These are phyloP conservation scores for Penicillium occitanis DNA, from an alignment of 2,329 filamentous ascomycete species.

Conservation along the genomic window DNA sequence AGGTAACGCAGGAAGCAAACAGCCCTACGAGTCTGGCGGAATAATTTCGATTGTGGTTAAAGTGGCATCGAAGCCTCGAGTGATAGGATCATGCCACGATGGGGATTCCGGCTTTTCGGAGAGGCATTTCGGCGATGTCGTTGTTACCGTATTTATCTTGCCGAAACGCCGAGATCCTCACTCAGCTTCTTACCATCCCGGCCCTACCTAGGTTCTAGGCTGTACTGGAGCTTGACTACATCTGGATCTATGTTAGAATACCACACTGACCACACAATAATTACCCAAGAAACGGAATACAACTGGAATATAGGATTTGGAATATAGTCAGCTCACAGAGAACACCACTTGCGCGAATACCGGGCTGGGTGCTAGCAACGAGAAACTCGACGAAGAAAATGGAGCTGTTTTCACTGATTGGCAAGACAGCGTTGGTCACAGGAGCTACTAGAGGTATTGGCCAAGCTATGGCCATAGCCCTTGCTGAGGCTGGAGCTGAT, in stretches of 20 bases:
- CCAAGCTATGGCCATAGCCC: slow-evolving; percentile 32
- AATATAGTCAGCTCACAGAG: background rate
- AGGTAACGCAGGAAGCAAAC: too few relatives aligned
- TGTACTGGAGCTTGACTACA: too few relatives aligned
- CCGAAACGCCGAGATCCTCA: too few relatives aligned
- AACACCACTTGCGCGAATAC: background rate
- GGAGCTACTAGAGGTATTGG: slow-evolving; percentile 36
- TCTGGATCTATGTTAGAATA: background rate
- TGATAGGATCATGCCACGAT: too few relatives aligned
- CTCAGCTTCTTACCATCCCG: too few relatives aligned
- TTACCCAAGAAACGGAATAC: background rate
- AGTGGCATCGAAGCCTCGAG: too few relatives aligned
- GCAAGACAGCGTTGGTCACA: slow-evolving; percentile 33
- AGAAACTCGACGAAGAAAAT: background rate
- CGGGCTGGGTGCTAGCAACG: background rate
- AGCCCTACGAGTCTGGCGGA: too few relatives aligned
- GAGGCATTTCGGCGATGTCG: too few relatives aligned
- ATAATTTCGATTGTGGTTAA: too few relatives aligned
- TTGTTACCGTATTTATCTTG: too few relatives aligned
- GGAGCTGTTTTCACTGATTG: slow-evolving; percentile 16
- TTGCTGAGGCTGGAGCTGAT: slow-evolving; percentile 22
- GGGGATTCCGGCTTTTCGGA: too few relatives aligned
- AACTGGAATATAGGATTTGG: background rate
- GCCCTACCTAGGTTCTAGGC: background rate
- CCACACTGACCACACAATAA: background rate